These are phyloP conservation scores for Oldenlandia corymbosa DNA, from an alignment of 257 asterid genomes.

Conservation along the genomic window DNA sequence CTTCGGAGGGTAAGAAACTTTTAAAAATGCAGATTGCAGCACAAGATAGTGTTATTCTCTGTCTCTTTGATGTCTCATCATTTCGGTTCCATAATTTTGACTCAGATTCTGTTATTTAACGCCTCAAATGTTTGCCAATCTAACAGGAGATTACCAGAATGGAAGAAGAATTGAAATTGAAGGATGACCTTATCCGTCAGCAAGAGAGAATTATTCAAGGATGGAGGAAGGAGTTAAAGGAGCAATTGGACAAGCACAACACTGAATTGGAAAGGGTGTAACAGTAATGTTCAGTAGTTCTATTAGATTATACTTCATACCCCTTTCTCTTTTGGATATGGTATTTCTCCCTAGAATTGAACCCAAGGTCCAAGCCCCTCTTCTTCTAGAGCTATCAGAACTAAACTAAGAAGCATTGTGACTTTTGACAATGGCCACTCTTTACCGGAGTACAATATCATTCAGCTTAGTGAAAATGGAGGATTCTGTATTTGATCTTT, in stretches of 20 bases:
- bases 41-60: too few relatives aligned
- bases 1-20: constrained; percentile 51
- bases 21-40: not conserved
- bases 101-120: not conserved
- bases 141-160: constrained; percentile 64
- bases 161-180: constrained; percentile 77
- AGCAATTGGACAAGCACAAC: constrained; percentile 71
- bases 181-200: constrained; percentile 50
- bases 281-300: not conserved
- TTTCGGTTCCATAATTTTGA: not conserved
- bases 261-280: constrained; percentile 75
- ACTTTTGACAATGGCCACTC: too few relatives aligned
- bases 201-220: constrained; percentile 58
- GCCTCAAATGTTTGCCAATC: not conserved
- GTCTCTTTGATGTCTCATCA: too few relatives aligned
- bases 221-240: constrained; percentile 72
- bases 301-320: not conserved
- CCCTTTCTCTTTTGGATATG: not conserved
- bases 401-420: too few relatives aligned
- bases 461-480: too few relatives aligned
- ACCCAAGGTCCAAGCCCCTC: too few relatives aligned
- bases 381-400: too few relatives aligned
- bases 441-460: too few relatives aligned
- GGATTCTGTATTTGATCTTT: too few relatives aligned
- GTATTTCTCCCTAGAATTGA: too few relatives aligned